Conservation (phyloP, 495 filamentous ascomycete genomes). For the Hypoxylon crocopeplum region DNA sequence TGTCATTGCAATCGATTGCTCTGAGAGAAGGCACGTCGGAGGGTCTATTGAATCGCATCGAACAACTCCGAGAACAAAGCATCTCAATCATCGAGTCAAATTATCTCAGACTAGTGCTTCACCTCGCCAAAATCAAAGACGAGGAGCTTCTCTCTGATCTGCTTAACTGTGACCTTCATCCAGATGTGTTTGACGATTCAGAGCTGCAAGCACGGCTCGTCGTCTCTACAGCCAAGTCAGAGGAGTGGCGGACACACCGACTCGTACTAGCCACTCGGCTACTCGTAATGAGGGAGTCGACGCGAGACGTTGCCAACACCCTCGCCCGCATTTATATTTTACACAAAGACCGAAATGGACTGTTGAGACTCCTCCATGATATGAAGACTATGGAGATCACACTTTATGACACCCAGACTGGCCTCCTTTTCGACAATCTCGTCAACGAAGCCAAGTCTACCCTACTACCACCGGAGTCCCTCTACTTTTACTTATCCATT, state of each 20-base stretch:
- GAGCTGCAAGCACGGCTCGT: conserved; percentile 58
- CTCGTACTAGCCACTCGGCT: conserved; percentile 41
- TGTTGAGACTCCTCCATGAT: conserved; percentile 37
- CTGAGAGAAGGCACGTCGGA: conserved; percentile 61
- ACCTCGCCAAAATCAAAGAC: conserved; percentile 62
- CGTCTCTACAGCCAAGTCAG: conserved; percentile 23
- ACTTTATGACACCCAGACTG: conserved; percentile 24
- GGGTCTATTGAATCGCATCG: conserved; percentile 61
- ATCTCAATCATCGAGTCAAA: conserved; percentile 65
- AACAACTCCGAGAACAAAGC: conserved; percentile 59
- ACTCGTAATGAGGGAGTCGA: conserved; percentile 23
- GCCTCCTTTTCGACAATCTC: conserved; percentile 29
- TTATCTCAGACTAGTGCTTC: conserved; percentile 65
- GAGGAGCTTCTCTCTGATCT: conserved; percentile 64
- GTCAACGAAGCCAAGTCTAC: conserved; percentile 29
- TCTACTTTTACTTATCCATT: conserved; percentile 37
- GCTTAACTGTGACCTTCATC: conserved; percentile 74
- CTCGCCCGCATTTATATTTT: conserved; percentile 29
- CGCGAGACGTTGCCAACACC: conserved; percentile 32
- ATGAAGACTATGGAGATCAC: conserved; percentile 41
- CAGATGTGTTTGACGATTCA: conserved; percentile 72
- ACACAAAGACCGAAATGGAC: conserved; percentile 21
- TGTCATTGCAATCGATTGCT: conserved; percentile 75
- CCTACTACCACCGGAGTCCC: conserved; percentile 9
- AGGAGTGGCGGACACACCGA: conserved; percentile 41